Base-by-base conservation (phyloP, 257 asterid species). In the Cruciata laevipes region DNA sequence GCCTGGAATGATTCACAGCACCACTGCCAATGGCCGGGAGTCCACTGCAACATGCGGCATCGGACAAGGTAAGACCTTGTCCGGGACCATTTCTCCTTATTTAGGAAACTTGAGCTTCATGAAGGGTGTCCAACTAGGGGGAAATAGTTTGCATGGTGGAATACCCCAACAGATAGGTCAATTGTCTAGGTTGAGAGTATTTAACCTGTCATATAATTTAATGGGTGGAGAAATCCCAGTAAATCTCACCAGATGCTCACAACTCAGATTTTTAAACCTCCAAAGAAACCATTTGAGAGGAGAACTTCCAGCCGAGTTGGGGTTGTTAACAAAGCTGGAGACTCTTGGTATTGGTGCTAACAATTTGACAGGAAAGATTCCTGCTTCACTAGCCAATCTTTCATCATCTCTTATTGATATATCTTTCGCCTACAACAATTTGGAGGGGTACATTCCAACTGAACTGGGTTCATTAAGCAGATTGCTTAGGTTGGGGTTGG, bases 351-450 rank as follows among this genome's bases (percentile, higher is more conserved):
- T 44, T 13, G 0, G 0, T 0, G 3, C 20, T 3, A 44, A 44
- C 7, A 44, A 44, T 16, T 44, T 44, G 21, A 67, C 66, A 1
- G 83, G 83, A 8, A 25, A 38, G 3, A 75, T 81, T 62, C 77
- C 79, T 3, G 44, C 67, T 27, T 78, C 65, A 17, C 17, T 81
- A 14, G 86, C 76, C 30, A 81, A 81, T 31, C 67, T 78, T 11
- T 40, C 49, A 0, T 69, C 81, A 11, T 31, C 20, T 14, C 61
- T 78, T 1, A 53, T 12, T 40, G 3, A 2, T 7, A 2, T 40
- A 40, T 40, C 49, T 0, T 44, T 3, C 1, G 53, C 1, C 3
- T 1, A 0, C n/a, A 44, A 44, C 53, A 13, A 16, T 44, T 44
- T 44, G 5, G n/a, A 2, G n/a, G 52, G 52, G 3, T 13, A 44